Evolutionary conservation across 768 basidiomycete genomes (phyloP).

Genomic region (Stropharia rugosoannulata): DNA sequence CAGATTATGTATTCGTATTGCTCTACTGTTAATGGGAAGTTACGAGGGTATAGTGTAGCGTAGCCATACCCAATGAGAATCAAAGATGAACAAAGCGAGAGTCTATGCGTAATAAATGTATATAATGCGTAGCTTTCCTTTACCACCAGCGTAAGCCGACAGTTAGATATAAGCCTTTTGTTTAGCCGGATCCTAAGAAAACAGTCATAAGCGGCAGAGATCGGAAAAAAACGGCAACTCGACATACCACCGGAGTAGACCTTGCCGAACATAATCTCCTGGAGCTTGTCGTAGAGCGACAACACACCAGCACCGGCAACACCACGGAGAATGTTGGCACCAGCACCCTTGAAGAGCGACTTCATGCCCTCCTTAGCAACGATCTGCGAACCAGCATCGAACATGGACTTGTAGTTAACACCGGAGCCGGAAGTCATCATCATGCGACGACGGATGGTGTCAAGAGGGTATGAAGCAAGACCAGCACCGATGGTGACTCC

Average conservation of each 20-base stretch:
- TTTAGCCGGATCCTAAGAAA: slow-evolving; percentile 47
- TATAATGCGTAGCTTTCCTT: slow-evolving; percentile 23
- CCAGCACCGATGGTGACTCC: slow-evolving; percentile 99
- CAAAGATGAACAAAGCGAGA: slow-evolving; percentile 28
- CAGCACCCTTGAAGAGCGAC: slow-evolving; percentile 99
- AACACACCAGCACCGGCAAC: slow-evolving; percentile 99
- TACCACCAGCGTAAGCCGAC: slow-evolving; percentile 11
- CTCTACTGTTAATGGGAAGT: slow-evolving; percentile 30
- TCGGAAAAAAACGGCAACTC: background rate
- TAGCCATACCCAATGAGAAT: slow-evolving; percentile 34
- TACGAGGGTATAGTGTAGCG: slow-evolving; percentile 39
- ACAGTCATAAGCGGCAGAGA: slow-evolving; percentile 2
- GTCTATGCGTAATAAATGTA: slow-evolving; percentile 38
- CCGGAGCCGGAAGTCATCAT: slow-evolving; percentile 99
- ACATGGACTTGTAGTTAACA: slow-evolving; percentile 99
- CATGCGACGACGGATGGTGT: slow-evolving; percentile 99
- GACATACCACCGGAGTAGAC: slow-evolving; percentile 94
- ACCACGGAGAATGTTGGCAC: slow-evolving; percentile 95
- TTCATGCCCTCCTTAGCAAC: slow-evolving; percentile 92
- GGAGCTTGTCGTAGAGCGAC: slow-evolving; percentile 98
- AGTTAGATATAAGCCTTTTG: slow-evolving; percentile 22
- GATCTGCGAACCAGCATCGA: slow-evolving; percentile 94
- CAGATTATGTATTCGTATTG: slow-evolving; percentile 24
- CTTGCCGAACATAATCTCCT: slow-evolving; percentile 96
- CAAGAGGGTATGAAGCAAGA: slow-evolving; percentile 95